Conservation (phyloP, 352 stramenopile genomes). For the Phytopythium litorale region DNA sequence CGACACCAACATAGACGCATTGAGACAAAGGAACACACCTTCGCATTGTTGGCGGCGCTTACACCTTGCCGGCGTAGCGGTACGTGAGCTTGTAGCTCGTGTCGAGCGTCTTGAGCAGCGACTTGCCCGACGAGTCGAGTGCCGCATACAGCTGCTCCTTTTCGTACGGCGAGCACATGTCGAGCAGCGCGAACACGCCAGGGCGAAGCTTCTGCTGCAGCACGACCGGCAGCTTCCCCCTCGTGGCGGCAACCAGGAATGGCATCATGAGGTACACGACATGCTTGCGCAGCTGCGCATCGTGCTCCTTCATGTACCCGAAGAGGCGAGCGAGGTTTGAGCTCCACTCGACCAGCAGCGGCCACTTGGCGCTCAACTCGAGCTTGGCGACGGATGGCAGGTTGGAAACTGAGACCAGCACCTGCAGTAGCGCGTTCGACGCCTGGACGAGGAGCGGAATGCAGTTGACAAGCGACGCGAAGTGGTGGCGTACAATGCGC, state of each 20-base stretch:
- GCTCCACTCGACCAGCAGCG: slow-evolving; percentile 50
- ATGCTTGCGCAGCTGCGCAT: slow-evolving; percentile 75
- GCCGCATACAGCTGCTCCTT: slow-evolving; percentile 84
- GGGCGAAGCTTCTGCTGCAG: slow-evolving; percentile 70
- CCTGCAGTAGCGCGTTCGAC: slow-evolving; percentile 60
- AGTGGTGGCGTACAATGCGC: slow-evolving; percentile 75
- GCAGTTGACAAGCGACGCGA: slow-evolving; percentile 58
- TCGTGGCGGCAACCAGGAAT: slow-evolving; percentile 58
- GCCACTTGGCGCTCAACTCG: slow-evolving; percentile 1
- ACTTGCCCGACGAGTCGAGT: slow-evolving; percentile 79
- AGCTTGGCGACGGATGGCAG: neutral
- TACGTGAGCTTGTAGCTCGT: slow-evolving; percentile 85
- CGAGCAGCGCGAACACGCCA: slow-evolving; percentile 72
- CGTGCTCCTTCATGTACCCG: slow-evolving; percentile 84
- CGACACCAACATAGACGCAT: neutral
- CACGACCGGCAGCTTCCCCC: slow-evolving; percentile 46
- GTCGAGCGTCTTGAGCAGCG: slow-evolving; percentile 82
- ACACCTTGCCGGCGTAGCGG: slow-evolving; percentile 85
- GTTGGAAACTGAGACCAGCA: slow-evolving; percentile 35
- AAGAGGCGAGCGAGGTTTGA: slow-evolving; percentile 85
- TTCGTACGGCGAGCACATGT: slow-evolving; percentile 81
- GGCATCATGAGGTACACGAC: slow-evolving; percentile 79
- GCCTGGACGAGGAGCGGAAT: slow-evolving; percentile 66
- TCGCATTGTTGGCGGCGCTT: slow-evolving; percentile 10
- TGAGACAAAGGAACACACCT: slow-evolving; percentile 10